Base-by-base conservation (phyloP, 2,329 filamentous ascomycete genomes). In the Alternaria ventricosa region DNA sequence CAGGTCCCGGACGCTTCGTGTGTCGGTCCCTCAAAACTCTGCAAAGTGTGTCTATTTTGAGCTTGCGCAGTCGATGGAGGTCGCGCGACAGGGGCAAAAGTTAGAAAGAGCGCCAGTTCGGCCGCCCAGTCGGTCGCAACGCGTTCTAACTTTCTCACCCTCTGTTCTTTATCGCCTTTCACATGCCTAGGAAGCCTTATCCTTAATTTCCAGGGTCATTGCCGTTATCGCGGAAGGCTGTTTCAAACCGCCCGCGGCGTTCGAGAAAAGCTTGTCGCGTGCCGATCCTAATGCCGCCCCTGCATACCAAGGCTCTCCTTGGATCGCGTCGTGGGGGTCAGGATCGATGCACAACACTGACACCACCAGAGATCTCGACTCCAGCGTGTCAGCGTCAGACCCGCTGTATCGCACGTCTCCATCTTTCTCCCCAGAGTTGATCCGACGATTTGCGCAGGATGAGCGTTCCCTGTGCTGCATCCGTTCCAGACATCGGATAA, bases 261-360 rank as follows among this genome's bases (percentile, higher is more conserved):
- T 53, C 46, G 57, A 47, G 44, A 43, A 58, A 61, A 60, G 57
- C 61, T 67, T 65, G 60, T 55, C 44, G 44, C 47, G 43, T 33
- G 60, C 58, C 64, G 66, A 68, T 66, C 66, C 58, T 51, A 64
- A 63, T 58, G 60, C 60, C 51, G 58, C 61, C 64, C 63, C 66
- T 68, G 63, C 63, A 66, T 66, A 51, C 57, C 55, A 51, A 60
- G 44, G 20, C 49, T 15, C 23, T 30, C 47, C 45, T 50, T 57
- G 63, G 44, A 58, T 65, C 53, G 50, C 30, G 57, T 57, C 64
- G 61, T 64, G 64, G 64, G 64, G 64, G 54, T 55, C 45, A 25
- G 33, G 45, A 63, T 56, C 51, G 44, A 55, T 51, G 44, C 44
- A 30, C 43, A 49, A 55, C 57, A 53, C 57, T 41, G 36, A 41